Base-by-base conservation (phyloP, 305 asterid species). In the Lippia alba region DNA sequence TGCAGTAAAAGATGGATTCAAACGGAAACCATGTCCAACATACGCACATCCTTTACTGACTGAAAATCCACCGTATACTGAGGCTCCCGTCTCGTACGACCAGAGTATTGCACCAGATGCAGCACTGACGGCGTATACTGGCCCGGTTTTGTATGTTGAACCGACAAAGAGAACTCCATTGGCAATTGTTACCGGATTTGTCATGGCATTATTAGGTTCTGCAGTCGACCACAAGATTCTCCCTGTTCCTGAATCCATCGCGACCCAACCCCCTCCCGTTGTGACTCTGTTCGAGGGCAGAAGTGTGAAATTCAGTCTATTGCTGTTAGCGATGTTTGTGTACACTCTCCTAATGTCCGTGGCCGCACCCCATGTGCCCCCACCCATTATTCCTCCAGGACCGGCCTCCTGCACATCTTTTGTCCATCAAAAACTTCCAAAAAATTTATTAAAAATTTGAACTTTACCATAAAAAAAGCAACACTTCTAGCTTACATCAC, bases 351-450 rank as follows among this genome's bases (percentile, higher is more conserved):
- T 80, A 11, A 41, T 51, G 69, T 88, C 89, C 15, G 89, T 84
- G 51, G 95, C 95, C 64, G 91, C 88, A 17, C 91, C 91, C 94
- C 91, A 86, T 17, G 56, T 68, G 7, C 90, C 91, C 14, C 94
- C 94, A 41, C 91, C 89, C 1, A 15, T 54, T 0, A 14, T 8
- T 15, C 91, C 82, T 69, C 95, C 91, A 0, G 95, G 91, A 20
- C 95, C 90, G 20, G 91, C 91, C 56, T 86, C 86, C 90, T 86
- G 44, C 58, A 36, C 9, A 68, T 9, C 16, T 15, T 15, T 56
- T 24, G 33, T 44, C 39, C 30, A 12, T 64, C 18, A 51, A 8
- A 16, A 61, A 75, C 12, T 16, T 51, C n/a, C 19, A 15, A 14
- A 5, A 24, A 24, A 24, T 1, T 24, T 24, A 3, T 24, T 1